phyloP scores from a whole-genome alignment of 225 moss, liverwort and hornwort genomes.

The Marchantia polymorpha region DNA sequence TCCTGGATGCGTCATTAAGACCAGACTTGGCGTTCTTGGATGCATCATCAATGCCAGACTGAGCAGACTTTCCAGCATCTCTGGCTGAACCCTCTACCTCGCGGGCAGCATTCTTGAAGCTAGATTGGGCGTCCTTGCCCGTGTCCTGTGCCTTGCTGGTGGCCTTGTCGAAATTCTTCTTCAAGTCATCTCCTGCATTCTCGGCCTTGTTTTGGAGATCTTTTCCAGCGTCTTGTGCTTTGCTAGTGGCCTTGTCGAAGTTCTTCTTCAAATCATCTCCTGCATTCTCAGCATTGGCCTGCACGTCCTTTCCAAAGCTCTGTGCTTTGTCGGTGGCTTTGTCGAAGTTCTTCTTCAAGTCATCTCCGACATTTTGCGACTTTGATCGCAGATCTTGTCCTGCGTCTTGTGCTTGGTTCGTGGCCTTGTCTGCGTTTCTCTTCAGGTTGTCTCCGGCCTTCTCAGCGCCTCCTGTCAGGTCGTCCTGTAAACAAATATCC shows the following conservation, averaged over 20 bases:
- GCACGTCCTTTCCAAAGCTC: background rate
- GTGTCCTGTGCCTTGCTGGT: conserved; percentile 2
- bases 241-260: background rate
- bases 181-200: background rate
- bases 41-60: conserved; percentile 15
- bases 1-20: background rate
- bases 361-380: background rate
- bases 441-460: background rate
- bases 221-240: background rate
- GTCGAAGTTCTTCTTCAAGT: background rate
- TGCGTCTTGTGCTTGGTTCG: background rate
- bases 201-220: background rate
- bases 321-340: background rate
- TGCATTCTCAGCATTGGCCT: background rate
- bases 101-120: background rate
- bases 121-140: background rate
- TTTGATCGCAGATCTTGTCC: background rate
- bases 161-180: background rate
- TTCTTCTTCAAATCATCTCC: conserved; percentile 8
- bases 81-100: background rate
- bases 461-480: background rate
- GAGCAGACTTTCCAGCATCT: background rate
- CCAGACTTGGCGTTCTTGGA: conserved; percentile 3
- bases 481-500: background rate
- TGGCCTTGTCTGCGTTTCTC: background rate